Percentiles rank a stretch among this genome's conserved stretches.
These are phyloP conservation scores for Excoecaria cochinchinensis DNA, from an alignment of 345 rosid species.

Conservation along the genomic window DNA sequence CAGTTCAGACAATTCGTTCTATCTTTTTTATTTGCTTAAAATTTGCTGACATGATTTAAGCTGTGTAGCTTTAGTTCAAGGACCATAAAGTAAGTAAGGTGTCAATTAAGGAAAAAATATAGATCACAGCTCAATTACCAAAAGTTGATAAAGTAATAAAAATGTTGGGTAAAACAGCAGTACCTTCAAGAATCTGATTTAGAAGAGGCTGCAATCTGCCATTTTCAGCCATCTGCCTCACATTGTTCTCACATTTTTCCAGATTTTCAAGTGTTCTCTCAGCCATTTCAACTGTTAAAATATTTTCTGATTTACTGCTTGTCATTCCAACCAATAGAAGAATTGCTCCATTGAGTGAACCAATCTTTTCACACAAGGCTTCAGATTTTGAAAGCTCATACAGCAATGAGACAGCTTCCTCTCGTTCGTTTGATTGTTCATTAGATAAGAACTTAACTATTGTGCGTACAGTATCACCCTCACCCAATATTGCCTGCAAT, in stretches of 20 bases:
- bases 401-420: slow-evolving; percentile 79
- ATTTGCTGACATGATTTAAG: background rate
- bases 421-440: slow-evolving; percentile 78
- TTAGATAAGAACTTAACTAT: slow-evolving; percentile 75
- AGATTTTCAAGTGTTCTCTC: slow-evolving; percentile 73
- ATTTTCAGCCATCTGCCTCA: slow-evolving; percentile 83
- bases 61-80: background rate
- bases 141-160: slow-evolving; percentile 14
- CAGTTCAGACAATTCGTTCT: background rate
- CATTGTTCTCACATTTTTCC: slow-evolving; percentile 77
- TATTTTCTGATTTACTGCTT: slow-evolving; percentile 82
- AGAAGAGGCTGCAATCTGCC: slow-evolving; percentile 87
- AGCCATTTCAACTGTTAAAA: slow-evolving; percentile 83
- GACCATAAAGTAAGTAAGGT: background rate
- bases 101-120: background rate
- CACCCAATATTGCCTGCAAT: slow-evolving; percentile 73
- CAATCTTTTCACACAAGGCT: slow-evolving; percentile 84
- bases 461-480: slow-evolving; percentile 91
- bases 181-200: slow-evolving; percentile 79
- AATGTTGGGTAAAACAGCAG: slow-evolving; percentile 9
- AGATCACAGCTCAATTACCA: background rate
- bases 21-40: background rate
- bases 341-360: slow-evolving; percentile 85
- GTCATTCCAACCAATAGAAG: slow-evolving; percentile 86
- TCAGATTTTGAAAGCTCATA: slow-evolving; percentile 86